phyloP scores from a whole-genome alignment of 495 filamentous ascomycete genomes.

The Penicillium coprophilum region DNA sequence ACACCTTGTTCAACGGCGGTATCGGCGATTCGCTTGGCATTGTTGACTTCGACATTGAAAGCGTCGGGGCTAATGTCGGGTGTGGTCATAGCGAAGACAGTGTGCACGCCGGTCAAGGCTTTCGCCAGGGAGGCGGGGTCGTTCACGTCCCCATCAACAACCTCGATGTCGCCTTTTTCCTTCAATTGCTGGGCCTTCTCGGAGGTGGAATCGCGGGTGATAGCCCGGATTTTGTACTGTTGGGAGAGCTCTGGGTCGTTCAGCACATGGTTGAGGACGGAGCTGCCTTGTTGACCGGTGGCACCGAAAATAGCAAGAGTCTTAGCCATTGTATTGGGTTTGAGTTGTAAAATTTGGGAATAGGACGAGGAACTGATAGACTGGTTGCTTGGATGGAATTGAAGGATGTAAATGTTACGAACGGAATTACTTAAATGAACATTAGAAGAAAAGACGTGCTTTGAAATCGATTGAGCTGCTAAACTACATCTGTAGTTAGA shows the following conservation, averaged over 20 bases:
- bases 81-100: constrained; percentile 50
- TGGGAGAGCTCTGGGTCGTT: constrained; percentile 47
- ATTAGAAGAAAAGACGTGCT: no score
- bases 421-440: no score
- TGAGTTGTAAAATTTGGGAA: neutral
- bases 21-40: constrained; percentile 48
- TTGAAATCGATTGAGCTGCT: no score
- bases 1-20: constrained; percentile 31
- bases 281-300: constrained; percentile 63
- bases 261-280: constrained; percentile 53
- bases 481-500: no score
- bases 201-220: constrained; percentile 43
- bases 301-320: constrained; percentile 60
- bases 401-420: no score
- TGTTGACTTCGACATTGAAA: constrained; percentile 37
- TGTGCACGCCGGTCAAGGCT: constrained; percentile 46
- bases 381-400: no score
- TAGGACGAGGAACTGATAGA: no score
- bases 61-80: constrained; percentile 32
- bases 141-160: constrained; percentile 49
- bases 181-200: constrained; percentile 27
- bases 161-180: constrained; percentile 42
- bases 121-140: constrained; percentile 37
- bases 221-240: constrained; percentile 53
- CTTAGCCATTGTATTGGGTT: constrained; percentile 38